Percentiles rank a stretch among this genome's conserved stretches.
phyloP scores from a whole-genome alignment of 1,284 basidiomycete species.

The Microbotryum violaceum region DNA sequence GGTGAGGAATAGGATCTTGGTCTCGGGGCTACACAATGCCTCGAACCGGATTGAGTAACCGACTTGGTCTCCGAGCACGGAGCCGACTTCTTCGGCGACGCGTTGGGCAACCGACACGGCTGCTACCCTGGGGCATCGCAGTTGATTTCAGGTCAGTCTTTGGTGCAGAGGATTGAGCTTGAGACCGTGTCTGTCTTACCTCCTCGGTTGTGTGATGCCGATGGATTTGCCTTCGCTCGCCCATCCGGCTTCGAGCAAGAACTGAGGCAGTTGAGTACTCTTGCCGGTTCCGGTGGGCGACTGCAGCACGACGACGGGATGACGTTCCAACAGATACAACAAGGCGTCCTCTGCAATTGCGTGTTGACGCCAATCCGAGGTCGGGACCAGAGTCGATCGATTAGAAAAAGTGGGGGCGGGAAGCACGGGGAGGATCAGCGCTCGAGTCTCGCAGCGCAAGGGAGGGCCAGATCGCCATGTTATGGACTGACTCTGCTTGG shows the following conservation, averaged over 20 bases:
- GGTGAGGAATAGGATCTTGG: slow-evolving; percentile 39
- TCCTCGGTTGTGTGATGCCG: slow-evolving; percentile 39
- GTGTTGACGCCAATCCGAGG: neutral
- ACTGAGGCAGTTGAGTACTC: slow-evolving; percentile 79
- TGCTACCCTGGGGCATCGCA: slow-evolving; percentile 30
- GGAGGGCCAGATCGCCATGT: no score
- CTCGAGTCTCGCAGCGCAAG: neutral
- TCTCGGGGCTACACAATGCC: slow-evolving; percentile 35
- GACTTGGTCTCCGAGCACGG: slow-evolving; percentile 56
- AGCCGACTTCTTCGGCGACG: slow-evolving; percentile 40
- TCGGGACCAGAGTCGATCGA: neutral
- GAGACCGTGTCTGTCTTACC: slow-evolving; percentile 1
- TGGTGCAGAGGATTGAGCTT: neutral
- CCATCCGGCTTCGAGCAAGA: slow-evolving; percentile 69
- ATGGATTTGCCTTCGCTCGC: slow-evolving; percentile 35
- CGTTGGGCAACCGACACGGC: slow-evolving; percentile 41
- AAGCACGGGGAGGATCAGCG: neutral
- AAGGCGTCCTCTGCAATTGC: slow-evolving; percentile 59
- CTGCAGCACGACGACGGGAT: slow-evolving; percentile 77
- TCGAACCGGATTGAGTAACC: slow-evolving; percentile 46
- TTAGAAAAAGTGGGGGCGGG: neutral
- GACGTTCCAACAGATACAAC: slow-evolving; percentile 72
- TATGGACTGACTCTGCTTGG: slow-evolving; percentile 62
- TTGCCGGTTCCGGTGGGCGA: slow-evolving; percentile 97
- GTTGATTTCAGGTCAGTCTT: neutral